Base-by-base conservation (phyloP, 2,329 filamentous ascomycete species). In the Alternaria rosae region DNA sequence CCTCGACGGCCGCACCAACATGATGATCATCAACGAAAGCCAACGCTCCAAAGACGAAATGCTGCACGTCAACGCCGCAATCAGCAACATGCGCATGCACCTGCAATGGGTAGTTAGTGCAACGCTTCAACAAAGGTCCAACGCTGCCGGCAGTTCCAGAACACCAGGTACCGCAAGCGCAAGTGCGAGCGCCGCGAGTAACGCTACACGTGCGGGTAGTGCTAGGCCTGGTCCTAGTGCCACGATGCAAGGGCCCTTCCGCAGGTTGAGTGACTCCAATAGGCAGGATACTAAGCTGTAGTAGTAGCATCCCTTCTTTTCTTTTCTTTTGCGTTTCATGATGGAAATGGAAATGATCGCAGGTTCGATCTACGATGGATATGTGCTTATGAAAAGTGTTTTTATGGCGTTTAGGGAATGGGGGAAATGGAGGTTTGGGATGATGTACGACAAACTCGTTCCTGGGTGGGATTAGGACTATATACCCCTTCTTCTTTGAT, bases 1-100 rank as follows among this genome's bases (percentile, higher is more conserved):
- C 58, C 81, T 89, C 43, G 88, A 90, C 64, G 86, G 85, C 48
- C 84, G 87, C 35, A 84, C 86, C 38, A 87, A 82, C 74, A 87
- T 89, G 86, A 84, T 87, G 61, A 84, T 87, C 42, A 83, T 89
- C 78, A 89, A 88, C 68, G 87, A 89, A 72, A 87, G 84, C 48
- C 81, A 89, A 30, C 85, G 87, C 4, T 82, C 85, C 52, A 87
- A 88, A 62, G 87, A 89, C 67, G 87, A 89, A 61, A 85, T 89
- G 78, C 82, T 87, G 11, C 87, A 88, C 69, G 84, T 86, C 8
- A 88, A 86, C 62, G 86, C 87, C 4, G 87, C 86, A 41, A 82
- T 89, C 45, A 86, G 84, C 66, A 84, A 82, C 15, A 82, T 89
- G 64, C 83, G 85, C 56, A 84, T 88, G 79, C 87, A 89, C 69